Base-by-base conservation (phyloP, 2,329 filamentous ascomycete genomes). In the Fusarium redolens region DNA sequence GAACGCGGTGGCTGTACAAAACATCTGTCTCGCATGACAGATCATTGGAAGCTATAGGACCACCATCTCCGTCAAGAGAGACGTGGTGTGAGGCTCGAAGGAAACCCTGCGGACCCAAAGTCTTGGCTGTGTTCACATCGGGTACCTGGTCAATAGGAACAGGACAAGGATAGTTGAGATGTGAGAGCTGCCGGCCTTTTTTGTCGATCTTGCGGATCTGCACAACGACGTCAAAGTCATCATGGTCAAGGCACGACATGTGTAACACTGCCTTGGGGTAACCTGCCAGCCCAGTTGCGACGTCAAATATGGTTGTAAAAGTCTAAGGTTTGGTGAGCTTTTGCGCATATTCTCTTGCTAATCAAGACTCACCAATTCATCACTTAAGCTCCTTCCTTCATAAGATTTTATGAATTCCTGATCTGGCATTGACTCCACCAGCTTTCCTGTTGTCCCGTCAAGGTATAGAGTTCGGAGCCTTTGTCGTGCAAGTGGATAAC, bases 151-250 rank as follows among this genome's bases (percentile, higher is more conserved):
- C 55, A 10, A 57, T 48, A 4, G 14, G 4, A 11, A 14, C 41
- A 10, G 55, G 55, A 10, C 55, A 57, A 8, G 55, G 31, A 7
- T 48, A 57, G 30, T 57, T 48, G 30, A 48, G 40, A n/a, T 57
- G 55, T 3, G 20, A 33, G 18, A 57, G 41, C 11, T 47, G 38
- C 0, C 22, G 22, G 8, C 55, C 55, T 7, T 28, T 17, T 5
- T 8, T 10, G 20, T 48, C 22, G 1, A 31, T 58, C 18, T 77
- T 77, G 28, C 72, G 64, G 6, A 78, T 48, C 5, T 68, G 57
- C 11, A 86, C 78, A 58, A 81, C 85, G 3, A 86, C 79, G 33
- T 81, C 83, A 65, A 86, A 79, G 58, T 86, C 85, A 44, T 87
- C 78, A 50, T 79, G 72, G 12, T 83, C 78, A 4, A 50, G 51